Evolutionary conservation across 306 rosid genomes (phyloP).

Genomic region (peach (Prunus persica)): DNA sequence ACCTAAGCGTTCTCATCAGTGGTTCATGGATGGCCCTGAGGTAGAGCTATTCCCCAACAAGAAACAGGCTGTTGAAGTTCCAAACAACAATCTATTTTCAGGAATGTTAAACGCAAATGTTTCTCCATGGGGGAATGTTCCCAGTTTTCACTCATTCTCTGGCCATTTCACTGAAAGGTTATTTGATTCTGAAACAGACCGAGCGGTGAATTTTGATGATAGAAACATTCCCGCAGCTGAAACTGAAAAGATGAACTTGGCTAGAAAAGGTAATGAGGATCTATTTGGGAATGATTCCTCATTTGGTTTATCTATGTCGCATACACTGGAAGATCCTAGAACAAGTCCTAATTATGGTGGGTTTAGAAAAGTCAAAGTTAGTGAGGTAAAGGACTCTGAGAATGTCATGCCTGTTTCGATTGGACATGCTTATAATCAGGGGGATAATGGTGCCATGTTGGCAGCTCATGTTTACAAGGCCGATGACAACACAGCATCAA

Average conservation of each 20-base stretch:
- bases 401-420: conserved; percentile 36
- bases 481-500: conserved; percentile 36
- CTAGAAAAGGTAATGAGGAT: conserved; percentile 45
- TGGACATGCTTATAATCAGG: conserved; percentile 42
- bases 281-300: conserved; percentile 46
- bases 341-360: conserved; percentile 49
- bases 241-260: conserved; percentile 36
- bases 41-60: conserved; percentile 58
- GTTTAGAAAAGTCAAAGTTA: conserved; percentile 64
- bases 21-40: conserved; percentile 65
- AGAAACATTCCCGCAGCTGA: conserved; percentile 30
- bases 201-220: conserved; percentile 39
- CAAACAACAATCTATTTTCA: conserved; percentile 36
- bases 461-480: conserved; percentile 28
- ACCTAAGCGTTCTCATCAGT: conserved; percentile 68
- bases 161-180: conserved; percentile 48
- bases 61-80: conserved; percentile 63
- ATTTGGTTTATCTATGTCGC: conserved; percentile 55
- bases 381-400: conserved; percentile 70
- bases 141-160: conserved; percentile 51
- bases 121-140: conserved; percentile 54
- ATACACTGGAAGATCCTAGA: conserved; percentile 50
- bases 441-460: conserved; percentile 28
- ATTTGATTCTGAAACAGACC: conserved; percentile 42
- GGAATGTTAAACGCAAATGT: conserved; percentile 49